Evolutionary conservation across 2,329 filamentous ascomycete species (phyloP), one percentile per base, ranked within the genome.

Genomic region (Aspergillus uvarum): DNA sequence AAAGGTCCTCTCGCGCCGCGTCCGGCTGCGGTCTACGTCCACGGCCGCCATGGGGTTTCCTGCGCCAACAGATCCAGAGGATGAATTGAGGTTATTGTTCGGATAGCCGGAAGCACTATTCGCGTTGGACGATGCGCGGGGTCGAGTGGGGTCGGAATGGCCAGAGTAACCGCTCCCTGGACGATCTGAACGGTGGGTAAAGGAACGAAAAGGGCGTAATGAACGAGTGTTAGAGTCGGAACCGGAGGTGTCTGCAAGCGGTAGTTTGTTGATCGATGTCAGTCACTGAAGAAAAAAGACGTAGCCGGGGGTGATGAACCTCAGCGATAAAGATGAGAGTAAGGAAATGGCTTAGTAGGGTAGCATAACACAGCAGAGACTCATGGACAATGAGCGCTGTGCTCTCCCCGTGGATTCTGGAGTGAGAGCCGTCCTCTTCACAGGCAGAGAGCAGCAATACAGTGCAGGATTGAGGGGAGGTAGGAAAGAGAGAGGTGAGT

Each of bases 1-100:
- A 78, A 97, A 98, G 2, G 94, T 99, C 73, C 95, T 86, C 78
- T 98, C 94, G 72, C 93, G 85, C 72, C 95, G 86, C 66, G 87
- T 88, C 66, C 92, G 88, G 70, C 85, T 88, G 71, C 91, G 85
- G 71, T 96, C 92, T 55, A 89, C 82, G 70, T 89, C 87, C 81
- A 92, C 85, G 70, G 85, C 85, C 57, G 86, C 83, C 80, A 88
- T 87, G 67, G 73, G 70, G 61, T 73, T 71, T 56, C 75, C 74
- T 16, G 76, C 70, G 61, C 75, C 75, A 59, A 74, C 76, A 1
- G 74, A 76, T 12, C 67, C 67, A 51, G 73, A 70, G 14, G 74
- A 74, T 24, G 67, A 67, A 60, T 75, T 74, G 58, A 68, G 66
- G 49, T 69, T 66, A 42, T 61, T 55, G 42, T 61, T 62, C 31